A percentile compares a stretch with the other conserved stretches of the same genome.
Conservation (phyloP, 176 grass and related monocot species). For the Hordeum vulgare region DNA sequence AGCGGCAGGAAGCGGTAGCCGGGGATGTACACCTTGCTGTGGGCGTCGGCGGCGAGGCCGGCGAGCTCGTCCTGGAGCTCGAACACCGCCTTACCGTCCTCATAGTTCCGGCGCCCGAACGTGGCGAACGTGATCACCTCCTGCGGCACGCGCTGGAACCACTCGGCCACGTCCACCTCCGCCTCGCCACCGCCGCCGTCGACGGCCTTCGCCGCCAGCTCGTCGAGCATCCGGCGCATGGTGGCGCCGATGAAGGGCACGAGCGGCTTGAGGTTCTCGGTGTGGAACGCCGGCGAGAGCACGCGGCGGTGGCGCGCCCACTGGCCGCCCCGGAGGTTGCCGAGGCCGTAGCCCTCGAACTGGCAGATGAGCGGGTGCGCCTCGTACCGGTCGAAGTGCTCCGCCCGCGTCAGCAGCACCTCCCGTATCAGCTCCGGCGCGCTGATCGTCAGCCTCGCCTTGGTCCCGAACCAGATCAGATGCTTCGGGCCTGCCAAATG, state of each 20-base stretch:
- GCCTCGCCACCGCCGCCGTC: constrained; percentile 42
- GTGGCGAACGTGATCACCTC: constrained; percentile 72
- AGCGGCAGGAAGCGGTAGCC: constrained; percentile 89
- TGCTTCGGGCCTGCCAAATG: constrained; percentile 54
- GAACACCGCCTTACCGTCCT: constrained; percentile 63
- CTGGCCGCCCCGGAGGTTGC: constrained; percentile 62
- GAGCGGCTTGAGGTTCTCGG: constrained; percentile 73
- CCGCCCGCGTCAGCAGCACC: constrained; percentile 61
- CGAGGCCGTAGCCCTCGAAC: constrained; percentile 84
- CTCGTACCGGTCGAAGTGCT: constrained; percentile 87
- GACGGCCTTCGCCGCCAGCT: constrained; percentile 13
- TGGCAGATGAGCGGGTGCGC: constrained; percentile 77
- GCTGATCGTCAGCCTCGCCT: constrained; percentile 57
- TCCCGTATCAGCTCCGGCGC: constrained; percentile 80
- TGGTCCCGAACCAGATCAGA: constrained; percentile 85
- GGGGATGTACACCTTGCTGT: constrained; percentile 86
- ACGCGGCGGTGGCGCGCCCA: constrained; percentile 76
- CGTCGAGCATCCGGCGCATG: constrained; percentile 59
- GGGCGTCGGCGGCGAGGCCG: constrained; percentile 66
- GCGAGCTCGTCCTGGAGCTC: constrained; percentile 71
- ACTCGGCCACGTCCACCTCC: constrained; percentile 67
- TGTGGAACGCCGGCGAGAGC: constrained; percentile 70
- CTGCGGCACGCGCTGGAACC: constrained; percentile 69
- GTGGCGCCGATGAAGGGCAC: constrained; percentile 63
- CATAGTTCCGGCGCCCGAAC: constrained; percentile 67